Evolutionary conservation across 2,329 filamentous ascomycete species (phyloP).

Genomic region (Lachnellula hyalina): DNA sequence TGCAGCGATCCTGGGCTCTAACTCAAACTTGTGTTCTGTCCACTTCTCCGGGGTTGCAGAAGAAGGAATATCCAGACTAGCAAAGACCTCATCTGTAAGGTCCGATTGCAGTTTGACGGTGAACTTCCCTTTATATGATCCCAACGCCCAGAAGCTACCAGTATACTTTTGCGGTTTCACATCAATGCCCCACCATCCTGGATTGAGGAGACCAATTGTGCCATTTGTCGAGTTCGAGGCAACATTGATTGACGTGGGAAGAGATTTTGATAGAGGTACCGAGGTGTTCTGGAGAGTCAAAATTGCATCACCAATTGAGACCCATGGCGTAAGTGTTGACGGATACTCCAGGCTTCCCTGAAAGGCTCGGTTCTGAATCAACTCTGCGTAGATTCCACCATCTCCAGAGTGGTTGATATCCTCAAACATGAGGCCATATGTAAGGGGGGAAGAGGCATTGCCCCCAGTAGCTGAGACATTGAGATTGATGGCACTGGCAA

Average conservation of each 20-base stretch:
- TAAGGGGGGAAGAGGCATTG: constrained; percentile 24
- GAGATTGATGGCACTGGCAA: constrained; percentile 23
- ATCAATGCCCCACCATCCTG: constrained; percentile 52
- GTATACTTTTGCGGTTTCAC: constrained; percentile 25
- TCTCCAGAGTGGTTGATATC: constrained; percentile 30
- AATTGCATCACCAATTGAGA: constrained; percentile 16
- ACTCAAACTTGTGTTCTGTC: constrained; percentile 19
- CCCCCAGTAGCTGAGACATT: constrained; percentile 25
- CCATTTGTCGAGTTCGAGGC: constrained; percentile 29
- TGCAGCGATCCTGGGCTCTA: constrained; percentile 16
- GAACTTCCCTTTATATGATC: constrained; percentile 20
- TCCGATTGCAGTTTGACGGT: constrained; percentile 28
- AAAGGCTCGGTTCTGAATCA: constrained; percentile 67
- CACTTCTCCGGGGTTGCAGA: constrained; percentile 13
- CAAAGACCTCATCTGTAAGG: constrained; percentile 16
- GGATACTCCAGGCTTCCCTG: constrained; percentile 44
- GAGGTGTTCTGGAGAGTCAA: constrained; percentile 31
- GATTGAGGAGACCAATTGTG: constrained; percentile 45
- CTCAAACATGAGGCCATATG: constrained; percentile 31
- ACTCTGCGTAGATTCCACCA: constrained; percentile 52
- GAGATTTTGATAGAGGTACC: constrained; percentile 21
- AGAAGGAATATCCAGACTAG: constrained; percentile 16
- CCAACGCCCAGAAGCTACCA: constrained; percentile 25
- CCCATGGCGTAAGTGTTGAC: constrained; percentile 40
- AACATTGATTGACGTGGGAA: constrained; percentile 25